Base-by-base conservation (phyloP, 2,329 filamentous ascomycete genomes). In the Venturia carpophila region DNA sequence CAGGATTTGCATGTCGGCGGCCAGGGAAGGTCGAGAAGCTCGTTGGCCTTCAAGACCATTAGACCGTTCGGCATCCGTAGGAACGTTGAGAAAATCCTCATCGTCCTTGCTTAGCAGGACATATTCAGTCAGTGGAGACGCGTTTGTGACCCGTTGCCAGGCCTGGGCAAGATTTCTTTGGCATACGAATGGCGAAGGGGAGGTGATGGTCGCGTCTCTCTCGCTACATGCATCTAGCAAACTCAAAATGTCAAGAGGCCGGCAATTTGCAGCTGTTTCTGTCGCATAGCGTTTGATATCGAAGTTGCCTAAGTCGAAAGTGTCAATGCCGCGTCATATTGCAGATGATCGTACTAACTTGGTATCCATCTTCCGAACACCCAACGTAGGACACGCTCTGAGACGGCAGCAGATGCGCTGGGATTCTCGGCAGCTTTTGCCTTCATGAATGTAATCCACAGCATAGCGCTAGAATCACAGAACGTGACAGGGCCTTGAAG, bases 361-460 rank as follows among this genome's bases (percentile, higher is more conserved):
- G 92, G 89, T 69, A 86, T 87, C 92, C 93, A 99, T 70, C 84
- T 87, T 42, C 86, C 83, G 70, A 92, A 87, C 1, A 94, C 75
- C 94, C 94, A 99, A 70, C 86, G 83, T 65, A 94, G 84, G 43
- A 94, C 82, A 70, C 89, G 85, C 68, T 86, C 88, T 45, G 85
- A 87, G 3, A 87, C 88, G 47, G 81, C 80, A 69, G 87, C 84
- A 68, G 84, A 89, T 43, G 84, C 84, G 66, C 84, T 87, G 1
- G 90, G 88, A 56, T 88, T 85, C 70, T 87, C 83, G 37, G 83
- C 81, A 69, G 88, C 86, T 63, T 86, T 84, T 49, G 86, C 78
- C 65, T 86, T 82, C 43, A 94, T 79, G 52, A 95, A 75, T 64
- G 84, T 83, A 19, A 83, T 79, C 84, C 96, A 90, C 49, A 99